A percentile compares a stretch with the other conserved stretches of the same genome.
These are phyloP conservation scores for Pythium vanterpoolii DNA, from an alignment of 352 stramenopile genomes.

Conservation along the genomic window DNA sequence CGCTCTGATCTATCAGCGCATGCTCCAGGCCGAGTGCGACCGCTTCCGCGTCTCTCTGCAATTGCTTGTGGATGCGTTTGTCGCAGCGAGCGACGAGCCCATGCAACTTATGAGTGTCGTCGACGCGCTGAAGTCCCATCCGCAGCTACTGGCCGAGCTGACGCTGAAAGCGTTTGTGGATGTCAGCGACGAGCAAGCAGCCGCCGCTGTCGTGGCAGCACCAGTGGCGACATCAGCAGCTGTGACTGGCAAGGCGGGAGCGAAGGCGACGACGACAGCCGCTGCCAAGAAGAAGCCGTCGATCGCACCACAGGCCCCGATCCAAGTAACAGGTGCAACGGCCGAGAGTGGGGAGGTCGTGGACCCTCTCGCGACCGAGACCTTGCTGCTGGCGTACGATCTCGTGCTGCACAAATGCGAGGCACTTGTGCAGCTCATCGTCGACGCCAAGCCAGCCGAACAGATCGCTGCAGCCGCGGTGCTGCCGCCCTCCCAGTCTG, in stretches of 20 bases:
- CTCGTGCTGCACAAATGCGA: slow-evolving; percentile 43
- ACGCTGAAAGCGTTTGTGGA: slow-evolving; percentile 14
- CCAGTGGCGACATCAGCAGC: slow-evolving; percentile 8
- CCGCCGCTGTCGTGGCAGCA: not conserved
- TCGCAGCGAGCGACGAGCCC: slow-evolving; percentile 40
- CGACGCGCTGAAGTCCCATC: slow-evolving; percentile 28
- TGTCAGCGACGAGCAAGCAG: slow-evolving; percentile 1
- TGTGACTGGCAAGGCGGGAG: slow-evolving; percentile 24
- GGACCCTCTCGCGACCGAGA: slow-evolving; percentile 27
- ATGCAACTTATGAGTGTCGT: slow-evolving; percentile 26
- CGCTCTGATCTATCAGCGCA: slow-evolving; percentile 45
- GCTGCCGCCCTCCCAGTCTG: not conserved
- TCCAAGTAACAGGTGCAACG: too few species aligned
- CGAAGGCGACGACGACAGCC: slow-evolving; percentile 28
- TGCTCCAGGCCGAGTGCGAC: slow-evolving; percentile 69
- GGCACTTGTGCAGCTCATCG: slow-evolving; percentile 35
- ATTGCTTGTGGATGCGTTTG: slow-evolving; percentile 51
- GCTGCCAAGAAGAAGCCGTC: slow-evolving; percentile 24
- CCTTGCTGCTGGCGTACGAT: slow-evolving; percentile 43
- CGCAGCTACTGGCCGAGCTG: slow-evolving; percentile 14
- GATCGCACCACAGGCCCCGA: not conserved
- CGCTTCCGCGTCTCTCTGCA: slow-evolving; percentile 60
- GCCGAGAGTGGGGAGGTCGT: slow-evolving; percentile 13
- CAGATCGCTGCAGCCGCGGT: not conserved
- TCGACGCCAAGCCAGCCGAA: slow-evolving; percentile 14